A percentile compares a stretch with the other conserved stretches of the same genome.
Evolutionary conservation across 129 eudicot species (phyloP).

Genomic region (Scalesia atractyloides): DNA sequence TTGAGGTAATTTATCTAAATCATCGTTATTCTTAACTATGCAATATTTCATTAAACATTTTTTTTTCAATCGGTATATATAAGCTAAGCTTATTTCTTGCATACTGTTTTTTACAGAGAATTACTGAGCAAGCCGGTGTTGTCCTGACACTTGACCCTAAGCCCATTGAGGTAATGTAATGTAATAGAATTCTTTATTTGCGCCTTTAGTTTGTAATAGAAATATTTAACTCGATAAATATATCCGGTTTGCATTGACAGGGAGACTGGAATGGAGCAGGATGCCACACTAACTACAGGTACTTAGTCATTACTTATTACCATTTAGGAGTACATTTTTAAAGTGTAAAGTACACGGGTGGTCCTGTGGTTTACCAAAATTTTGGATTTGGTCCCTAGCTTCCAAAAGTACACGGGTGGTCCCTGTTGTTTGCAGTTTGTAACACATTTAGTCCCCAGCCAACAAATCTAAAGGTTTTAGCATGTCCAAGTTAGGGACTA

Average conservation of each 20-base stretch:
- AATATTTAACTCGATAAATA: not conserved
- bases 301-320: slow-evolving; percentile 11
- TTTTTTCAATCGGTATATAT: not conserved
- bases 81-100: slow-evolving; percentile 7
- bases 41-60: not conserved
- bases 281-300: slow-evolving; percentile 97
- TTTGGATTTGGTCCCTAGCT: no score
- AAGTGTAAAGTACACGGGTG: no score
- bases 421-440: no score
- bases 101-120: slow-evolving; percentile 60
- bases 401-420: no score
- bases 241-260: slow-evolving; percentile 37
- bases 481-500: no score
- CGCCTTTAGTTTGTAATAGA: not conserved
- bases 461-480: no score
- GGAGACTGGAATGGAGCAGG: slow-evolving; percentile 99
- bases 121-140: slow-evolving; percentile 98
- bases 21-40: not conserved
- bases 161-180: slow-evolving; percentile 68
- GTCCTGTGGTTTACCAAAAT: no score
- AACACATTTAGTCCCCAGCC: no score
- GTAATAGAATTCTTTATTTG: slow-evolving; percentile 34
- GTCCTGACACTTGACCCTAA: slow-evolving; percentile 96
- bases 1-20: slow-evolving; percentile 57
- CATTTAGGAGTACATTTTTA: not conserved